Base-by-base conservation (phyloP, 106 monocot genomes). In the Posidonia australis region DNA sequence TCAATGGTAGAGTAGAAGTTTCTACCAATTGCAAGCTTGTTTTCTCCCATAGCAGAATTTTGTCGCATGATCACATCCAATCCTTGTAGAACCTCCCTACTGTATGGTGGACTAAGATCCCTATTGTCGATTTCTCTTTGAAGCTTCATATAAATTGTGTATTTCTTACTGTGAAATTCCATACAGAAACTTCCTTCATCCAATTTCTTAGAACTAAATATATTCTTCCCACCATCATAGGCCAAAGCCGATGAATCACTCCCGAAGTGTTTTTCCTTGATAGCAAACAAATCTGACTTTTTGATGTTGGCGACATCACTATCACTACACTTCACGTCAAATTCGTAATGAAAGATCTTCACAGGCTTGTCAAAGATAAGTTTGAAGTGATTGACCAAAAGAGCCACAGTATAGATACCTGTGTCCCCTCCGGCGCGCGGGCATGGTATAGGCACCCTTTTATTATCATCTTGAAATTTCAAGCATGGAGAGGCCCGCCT, bases 41-140 rank as follows among this genome's bases (percentile, higher is more conserved):
- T n/a, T n/a, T n/a, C n/a, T n/a, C n/a, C 44, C 46, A 16, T n/a
- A 21, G 14, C n/a, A 13, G 78, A 54, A 24, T 52, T 60, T n/a
- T 68, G 30, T 16, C 68, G 27, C 19, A 68, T 44, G 31, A 78
- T 51, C 23, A 78, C 61, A 52, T 73, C 67, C 21, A 78, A 46
- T 2, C 56, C 73, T 25, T 78, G 78, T 24, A 78, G 28, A 11
- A 73, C 52, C 46, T 73, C 68, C 30, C 77, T 44, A 2, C 53
- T 29, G 18, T 49, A 42, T 6, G 17, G 6, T 10, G 23, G 0
- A 16, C 28, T 25, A 20, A 49, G 26, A 53, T 25, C 18, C 25
- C 18, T 27, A 32, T 5, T 7, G 2, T 16, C 5, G 51, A 16
- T 19, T 36, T 10, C 5, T 52, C 26, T n/a, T 51, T 52, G 26